Percentiles rank a stretch among this genome's conserved stretches.
Evolutionary conservation across 805 yeast species (phyloP).

Genomic region (Lipomyces japonicus): DNA sequence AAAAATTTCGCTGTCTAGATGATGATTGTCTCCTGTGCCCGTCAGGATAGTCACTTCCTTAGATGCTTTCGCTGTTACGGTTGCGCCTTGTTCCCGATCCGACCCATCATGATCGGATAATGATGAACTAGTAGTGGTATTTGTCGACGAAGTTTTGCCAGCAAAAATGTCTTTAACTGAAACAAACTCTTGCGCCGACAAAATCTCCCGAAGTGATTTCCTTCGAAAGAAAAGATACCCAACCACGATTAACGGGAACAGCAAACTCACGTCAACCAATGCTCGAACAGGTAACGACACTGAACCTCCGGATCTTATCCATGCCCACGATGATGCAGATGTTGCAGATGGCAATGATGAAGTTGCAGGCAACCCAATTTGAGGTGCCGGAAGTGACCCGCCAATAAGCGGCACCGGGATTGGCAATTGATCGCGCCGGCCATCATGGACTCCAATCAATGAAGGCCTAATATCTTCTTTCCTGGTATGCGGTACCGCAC

Average conservation of each 20-base stretch:
- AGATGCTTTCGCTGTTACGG: neutral
- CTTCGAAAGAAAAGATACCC: slow-evolving; percentile 11
- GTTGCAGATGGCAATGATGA: neutral
- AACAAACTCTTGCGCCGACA: too few species aligned
- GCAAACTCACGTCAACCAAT: slow-evolving; percentile 13
- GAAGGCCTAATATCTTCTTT: slow-evolving; percentile 6
- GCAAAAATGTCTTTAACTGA: too few species aligned
- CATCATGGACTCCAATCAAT: slow-evolving; percentile 25
- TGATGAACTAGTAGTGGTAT: too few species aligned
- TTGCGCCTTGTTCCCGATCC: neutral
- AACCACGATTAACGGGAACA: slow-evolving; percentile 7
- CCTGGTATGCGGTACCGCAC: slow-evolving; percentile 8
- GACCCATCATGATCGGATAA: too few species aligned
- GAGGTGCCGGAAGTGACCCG: slow-evolving; percentile 4
- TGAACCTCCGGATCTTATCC: neutral
- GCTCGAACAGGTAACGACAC: slow-evolving; percentile 16
- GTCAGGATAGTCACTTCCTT: neutral
- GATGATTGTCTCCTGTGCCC: neutral
- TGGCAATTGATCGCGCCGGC: slow-evolving; percentile 33
- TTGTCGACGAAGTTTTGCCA: too few species aligned
- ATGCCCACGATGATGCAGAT: neutral
- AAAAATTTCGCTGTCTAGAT: too few species aligned
- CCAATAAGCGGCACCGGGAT: slow-evolving; percentile 15
- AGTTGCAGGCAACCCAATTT: slow-evolving; percentile 1
- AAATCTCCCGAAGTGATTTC: slow-evolving; percentile 5